A percentile compares a stretch with the other conserved stretches of the same genome.
Evolutionary conservation across 2,329 filamentous ascomycete species (phyloP).

Genomic region (Stagonosporopsis tanaceti): DNA sequence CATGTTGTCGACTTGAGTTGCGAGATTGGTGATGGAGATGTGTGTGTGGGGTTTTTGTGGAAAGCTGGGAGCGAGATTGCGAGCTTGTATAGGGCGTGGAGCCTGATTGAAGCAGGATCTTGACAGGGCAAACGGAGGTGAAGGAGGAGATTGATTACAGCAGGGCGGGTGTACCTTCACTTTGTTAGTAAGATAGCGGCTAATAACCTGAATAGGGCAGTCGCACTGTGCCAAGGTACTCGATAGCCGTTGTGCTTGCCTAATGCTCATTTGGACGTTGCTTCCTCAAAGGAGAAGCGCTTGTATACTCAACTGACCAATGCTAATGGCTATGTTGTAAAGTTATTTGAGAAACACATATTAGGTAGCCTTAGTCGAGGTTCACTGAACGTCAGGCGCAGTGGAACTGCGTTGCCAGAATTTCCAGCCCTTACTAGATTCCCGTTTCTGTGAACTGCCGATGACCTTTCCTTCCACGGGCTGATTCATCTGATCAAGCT

Average conservation of each 20-base stretch:
- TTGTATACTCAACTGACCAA: neutral
- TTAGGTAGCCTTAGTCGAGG: neutral
- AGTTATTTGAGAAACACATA: neutral
- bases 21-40: neutral
- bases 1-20: neutral
- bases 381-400: neutral
- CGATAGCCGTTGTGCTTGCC: neutral
- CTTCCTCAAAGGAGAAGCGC: neutral
- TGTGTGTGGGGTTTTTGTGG: neutral
- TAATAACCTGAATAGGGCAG: no score
- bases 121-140: neutral
- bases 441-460: slow-evolving; percentile 36
- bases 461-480: slow-evolving; percentile 55
- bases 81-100: neutral
- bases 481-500: slow-evolving; percentile 61
- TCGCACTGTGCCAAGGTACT: no score
- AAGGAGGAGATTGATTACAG: neutral
- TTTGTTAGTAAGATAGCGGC: neutral
- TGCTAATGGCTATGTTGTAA: neutral
- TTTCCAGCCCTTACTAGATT: slow-evolving; percentile 15
- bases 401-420: slow-evolving; percentile 22
- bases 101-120: neutral
- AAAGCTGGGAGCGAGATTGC: neutral
- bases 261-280: neutral
- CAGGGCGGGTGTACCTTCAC: neutral